Evolutionary conservation across 2,329 filamentous ascomycete species (phyloP), one percentile per base, ranked within the genome.

Genomic region (Calonectria pseudoturangicola): DNA sequence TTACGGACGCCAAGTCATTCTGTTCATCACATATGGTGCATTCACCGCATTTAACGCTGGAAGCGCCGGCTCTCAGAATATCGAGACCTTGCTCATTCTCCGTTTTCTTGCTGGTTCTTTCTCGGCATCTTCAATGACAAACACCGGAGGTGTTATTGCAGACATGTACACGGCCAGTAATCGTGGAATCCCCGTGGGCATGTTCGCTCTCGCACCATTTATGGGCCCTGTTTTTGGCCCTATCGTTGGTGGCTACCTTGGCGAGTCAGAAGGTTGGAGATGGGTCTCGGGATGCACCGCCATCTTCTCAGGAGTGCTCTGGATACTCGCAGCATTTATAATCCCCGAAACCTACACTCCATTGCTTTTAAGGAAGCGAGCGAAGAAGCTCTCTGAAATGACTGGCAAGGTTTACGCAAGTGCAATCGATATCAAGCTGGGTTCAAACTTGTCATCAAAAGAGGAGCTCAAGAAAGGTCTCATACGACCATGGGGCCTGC

Each of bases 291-390:
- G 93, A 92, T 89, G 96, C 75, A 94, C 95, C 79, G 86, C 95
- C 12, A 95, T 97, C 76, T 81, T 96, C 16, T 87, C 36, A 7
- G 91, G 88, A 18, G 81, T 92, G 66, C 89, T 92, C 73, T 95
- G 92, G 90, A 73, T 92, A 28, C 79, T 95, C 56, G 94, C 95
- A 81, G 92, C 92, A 28, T 94, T 96, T 83, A 95, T 94, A 7
- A 92, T 97, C 0, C 94, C 94, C 0, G 95, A 97, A 82, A 97
- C 95, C 0, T 97, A 96, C 81, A 92, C 94, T 0, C 94, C 95
- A 0, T 92, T 91, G 0, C 90, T 98, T 60, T 89, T 98, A 4
- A 39, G 75, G 43, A 74, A 72, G 47, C 58, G 73, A 63, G 77
- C 75, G 21, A 73, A 60, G 33, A 71, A 72, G 39, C 73, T 77